Evolutionary conservation across 2,329 filamentous ascomycete species (phyloP), one percentile per base, ranked within the genome.

Genomic region (Periglandula ipomoeae): DNA sequence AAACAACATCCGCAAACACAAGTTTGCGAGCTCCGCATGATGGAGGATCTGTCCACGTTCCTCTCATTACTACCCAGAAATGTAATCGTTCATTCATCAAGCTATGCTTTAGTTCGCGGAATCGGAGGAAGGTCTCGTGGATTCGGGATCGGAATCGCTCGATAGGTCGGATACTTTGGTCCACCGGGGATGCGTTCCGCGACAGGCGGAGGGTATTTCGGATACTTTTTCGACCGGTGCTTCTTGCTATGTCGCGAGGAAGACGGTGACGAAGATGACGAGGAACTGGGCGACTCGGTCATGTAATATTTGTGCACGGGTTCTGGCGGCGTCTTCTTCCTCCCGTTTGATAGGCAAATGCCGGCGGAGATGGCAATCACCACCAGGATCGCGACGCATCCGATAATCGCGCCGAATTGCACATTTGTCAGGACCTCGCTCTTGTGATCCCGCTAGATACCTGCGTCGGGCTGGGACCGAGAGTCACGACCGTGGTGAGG

Each of bases 141-240:
- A 30, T 66, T 66, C 2, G 56, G 50, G 23, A 66, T 64, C 7
- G 64, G 63, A 7, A 64, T 56, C 1, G 64, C 64, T 5, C 55
- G 57, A 42, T 66, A 66, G 0, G 61, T 65, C 1, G 64, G 64
- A 44, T 54, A 63, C 48, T 59, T 61, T 1, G 62, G 62, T 0
- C 63, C 64, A 3, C 64, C 64, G 1, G 64, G 64, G 5, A 66
- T 53, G 6, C 57, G 56, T 46, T 64, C 63, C 13, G 50, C 50
- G 8, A 52, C 49, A 1, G 56, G 60, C 9, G 53, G 54, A 4
- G 61, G 54, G n/a, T 42, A 38, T 13, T 39, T 20, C 17, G 32
- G 44, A 32, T 32, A 15, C 24, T 3, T 34, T 39, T 43, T 47
- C n/a, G 48, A 32, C 20, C 34, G 30, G 15, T 32, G 30, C 39